Conservation (phyloP, 805 yeast species). For the Myxozyma vanderwaltii region DNA sequence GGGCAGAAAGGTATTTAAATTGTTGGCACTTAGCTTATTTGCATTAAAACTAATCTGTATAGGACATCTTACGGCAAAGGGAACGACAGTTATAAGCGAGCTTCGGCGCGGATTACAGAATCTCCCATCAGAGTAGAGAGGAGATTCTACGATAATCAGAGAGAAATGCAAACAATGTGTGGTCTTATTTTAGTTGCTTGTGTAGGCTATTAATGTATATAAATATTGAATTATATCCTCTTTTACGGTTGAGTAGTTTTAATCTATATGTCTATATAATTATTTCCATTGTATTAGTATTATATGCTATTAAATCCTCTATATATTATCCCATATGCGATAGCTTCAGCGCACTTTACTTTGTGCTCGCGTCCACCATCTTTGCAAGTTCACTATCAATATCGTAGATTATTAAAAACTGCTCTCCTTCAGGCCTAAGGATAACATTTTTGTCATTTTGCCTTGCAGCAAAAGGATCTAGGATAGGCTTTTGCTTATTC, state of each 20-base stretch:
- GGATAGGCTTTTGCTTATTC: neutral
- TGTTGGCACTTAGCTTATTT: neutral
- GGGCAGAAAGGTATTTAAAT: slow-evolving; percentile 18
- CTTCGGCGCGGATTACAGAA: slow-evolving; percentile 28
- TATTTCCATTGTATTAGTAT: too few relatives aligned
- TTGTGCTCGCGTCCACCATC: neutral
- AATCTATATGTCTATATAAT: too few relatives aligned
- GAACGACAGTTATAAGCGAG: slow-evolving; percentile 21
- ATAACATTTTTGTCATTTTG: neutral
- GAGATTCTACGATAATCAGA: too few relatives aligned
- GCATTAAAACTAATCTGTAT: neutral
- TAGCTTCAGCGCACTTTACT: too few relatives aligned
- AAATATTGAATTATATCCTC: too few relatives aligned
- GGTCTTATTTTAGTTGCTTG: too few relatives aligned
- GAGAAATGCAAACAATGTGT: too few relatives aligned
- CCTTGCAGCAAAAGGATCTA: neutral
- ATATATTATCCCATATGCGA: too few relatives aligned
- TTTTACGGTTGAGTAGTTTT: too few relatives aligned
- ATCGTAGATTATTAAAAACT: neutral
- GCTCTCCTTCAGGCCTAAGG: neutral
- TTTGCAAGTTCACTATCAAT: neutral
- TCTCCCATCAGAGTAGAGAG: slow-evolving; percentile 8
- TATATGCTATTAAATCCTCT: too few relatives aligned
- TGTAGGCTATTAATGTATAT: too few relatives aligned
- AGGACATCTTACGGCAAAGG: slow-evolving; percentile 30